phyloP scores from a whole-genome alignment of 1,284 basidiomycete species.

The Tilletia caries region DNA sequence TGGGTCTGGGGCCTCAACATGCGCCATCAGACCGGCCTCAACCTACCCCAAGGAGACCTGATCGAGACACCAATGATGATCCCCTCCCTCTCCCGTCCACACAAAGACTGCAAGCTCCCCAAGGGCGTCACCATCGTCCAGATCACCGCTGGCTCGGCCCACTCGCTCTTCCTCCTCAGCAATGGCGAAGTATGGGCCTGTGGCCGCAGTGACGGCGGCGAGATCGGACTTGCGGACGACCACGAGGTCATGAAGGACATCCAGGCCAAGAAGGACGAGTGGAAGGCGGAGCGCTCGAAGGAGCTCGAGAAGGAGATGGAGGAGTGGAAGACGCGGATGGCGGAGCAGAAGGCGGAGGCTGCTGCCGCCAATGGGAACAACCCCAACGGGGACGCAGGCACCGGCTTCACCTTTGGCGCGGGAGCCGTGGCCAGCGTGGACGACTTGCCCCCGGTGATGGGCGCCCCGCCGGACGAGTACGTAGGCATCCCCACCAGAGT shows the following conservation, averaged over 20 bases:
- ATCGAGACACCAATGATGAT: slow-evolving; percentile 71
- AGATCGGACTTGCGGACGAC: slow-evolving; percentile 70
- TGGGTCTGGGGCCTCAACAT: slow-evolving; percentile 91
- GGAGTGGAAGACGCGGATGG: slow-evolving; percentile 24
- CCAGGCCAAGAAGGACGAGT: slow-evolving; percentile 47
- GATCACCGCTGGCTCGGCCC: slow-evolving; percentile 75
- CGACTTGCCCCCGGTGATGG: slow-evolving; percentile 22
- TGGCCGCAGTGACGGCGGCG: slow-evolving; percentile 72
- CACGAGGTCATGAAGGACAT: slow-evolving; percentile 60
- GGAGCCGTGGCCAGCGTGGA: slow-evolving; percentile 17
- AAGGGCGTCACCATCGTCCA: slow-evolving; percentile 48
- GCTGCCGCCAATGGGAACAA: slow-evolving; percentile 28
- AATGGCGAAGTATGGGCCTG: slow-evolving; percentile 79
- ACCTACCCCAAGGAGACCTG: slow-evolving; percentile 55
- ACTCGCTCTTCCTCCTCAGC: slow-evolving; percentile 79
- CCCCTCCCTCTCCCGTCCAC: slow-evolving; percentile 63
- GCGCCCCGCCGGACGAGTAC: slow-evolving; percentile 27
- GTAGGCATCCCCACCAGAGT: slow-evolving; percentile 43
- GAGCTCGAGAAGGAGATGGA: slow-evolving; percentile 20
- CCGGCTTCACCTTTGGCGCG: not conserved
- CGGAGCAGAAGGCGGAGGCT: slow-evolving; percentile 48
- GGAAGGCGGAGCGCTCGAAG: slow-evolving; percentile 26
- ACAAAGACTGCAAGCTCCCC: slow-evolving; percentile 64
- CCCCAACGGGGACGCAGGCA: slow-evolving; percentile 43
- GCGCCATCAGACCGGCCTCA: slow-evolving; percentile 67